These are phyloP conservation scores for Cladosporium sphaerospermum DNA, from an alignment of 2,329 filamentous ascomycete species.

Conservation along the genomic window DNA sequence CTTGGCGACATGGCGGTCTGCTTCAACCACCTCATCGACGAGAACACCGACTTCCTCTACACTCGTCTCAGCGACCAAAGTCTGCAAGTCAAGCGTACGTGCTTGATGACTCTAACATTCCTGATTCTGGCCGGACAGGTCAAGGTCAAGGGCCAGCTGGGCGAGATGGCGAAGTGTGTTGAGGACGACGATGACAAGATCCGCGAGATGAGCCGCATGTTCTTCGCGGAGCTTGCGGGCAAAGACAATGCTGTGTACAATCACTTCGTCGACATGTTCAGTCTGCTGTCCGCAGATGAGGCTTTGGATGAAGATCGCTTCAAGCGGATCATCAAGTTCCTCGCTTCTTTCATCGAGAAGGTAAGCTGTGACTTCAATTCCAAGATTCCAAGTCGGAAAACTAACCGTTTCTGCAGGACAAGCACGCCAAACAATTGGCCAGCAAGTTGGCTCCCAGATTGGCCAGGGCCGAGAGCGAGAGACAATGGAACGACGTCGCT, in stretches of 20 bases:
- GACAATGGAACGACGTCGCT: constrained; percentile 96
- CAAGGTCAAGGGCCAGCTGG: constrained; percentile 97
- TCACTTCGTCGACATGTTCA: constrained; percentile 99
- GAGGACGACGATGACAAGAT: constrained; percentile 95
- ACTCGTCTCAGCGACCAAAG: constrained; percentile 84
- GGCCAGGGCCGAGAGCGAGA: constrained; percentile 78
- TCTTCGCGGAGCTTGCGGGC: constrained; percentile 93
- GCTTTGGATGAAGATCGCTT: constrained; percentile 79
- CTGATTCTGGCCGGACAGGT: constrained; percentile 94
- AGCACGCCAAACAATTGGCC: constrained; percentile 89
- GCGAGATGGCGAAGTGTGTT: constrained; percentile 98
- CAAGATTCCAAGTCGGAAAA: neutral
- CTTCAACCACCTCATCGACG: constrained; percentile 98
- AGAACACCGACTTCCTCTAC: constrained; percentile 98
- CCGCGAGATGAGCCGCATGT: constrained; percentile 90
- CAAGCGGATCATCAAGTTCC: constrained; percentile 79
- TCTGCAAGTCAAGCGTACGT: constrained; percentile 88
- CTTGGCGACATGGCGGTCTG: constrained; percentile 98
- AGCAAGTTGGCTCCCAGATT: constrained; percentile 87
- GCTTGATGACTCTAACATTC: constrained; percentile 97
- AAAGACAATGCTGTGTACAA: constrained; percentile 99
- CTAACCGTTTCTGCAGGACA: constrained; percentile 57
- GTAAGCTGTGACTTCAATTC: constrained; percentile 43
- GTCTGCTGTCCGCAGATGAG: constrained; percentile 75
- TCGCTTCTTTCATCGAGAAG: constrained; percentile 96